Evolutionary conservation across 2,329 filamentous ascomycete species (phyloP), one percentile per base, ranked within the genome.

Genomic region (Sordariomycetes sp.): DNA sequence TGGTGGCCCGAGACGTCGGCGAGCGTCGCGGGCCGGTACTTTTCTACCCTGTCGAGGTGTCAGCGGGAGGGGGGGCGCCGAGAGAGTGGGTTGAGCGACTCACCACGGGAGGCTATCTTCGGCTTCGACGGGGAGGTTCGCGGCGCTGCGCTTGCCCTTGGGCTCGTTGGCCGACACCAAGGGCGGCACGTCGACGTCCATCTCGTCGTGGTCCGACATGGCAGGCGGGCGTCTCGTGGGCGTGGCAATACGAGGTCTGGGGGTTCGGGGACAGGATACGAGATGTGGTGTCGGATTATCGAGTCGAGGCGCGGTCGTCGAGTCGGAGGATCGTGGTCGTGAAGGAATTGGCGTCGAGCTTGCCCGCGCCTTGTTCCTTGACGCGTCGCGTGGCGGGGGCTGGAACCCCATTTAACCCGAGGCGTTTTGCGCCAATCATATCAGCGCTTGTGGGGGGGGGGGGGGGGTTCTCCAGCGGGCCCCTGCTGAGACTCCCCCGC

Each of bases 1-100:
- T 96, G 88, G 71, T 99, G 94, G 22, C 94, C 94, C 2, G 90
- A 95, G 59, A 99, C 94, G 71, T 99, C 94, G 63, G 86, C 83
- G 52, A 99, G 82, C 1, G 88, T 90, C 60, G 85, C 85, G 20
- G 94, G 94, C 56, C 94, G 84, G 72, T 97, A 99, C 67, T 99
- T 99, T 69, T 99, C 94, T 10, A 99, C 90, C 91, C 88, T 90
- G n/a, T 60, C 1, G 7, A 10, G 15, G 5, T 10, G 20, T 53
- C 59, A 56, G n/a, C 10, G 15, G 6, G 36, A 58, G 54, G 10
- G 36, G 57, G 42, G 58, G 59, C 10, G 57, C 57, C 1, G 36
- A 45, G 2, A 10, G 4, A 13, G 35, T 2, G 2, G 15, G n/a
- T 32, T 8, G 52, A 2, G 6, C n/a, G 42, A 59, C 74, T 61